These are phyloP conservation scores for Xylaria sp. DNA, from an alignment of 2,329 filamentous ascomycete species.

Conservation along the genomic window DNA sequence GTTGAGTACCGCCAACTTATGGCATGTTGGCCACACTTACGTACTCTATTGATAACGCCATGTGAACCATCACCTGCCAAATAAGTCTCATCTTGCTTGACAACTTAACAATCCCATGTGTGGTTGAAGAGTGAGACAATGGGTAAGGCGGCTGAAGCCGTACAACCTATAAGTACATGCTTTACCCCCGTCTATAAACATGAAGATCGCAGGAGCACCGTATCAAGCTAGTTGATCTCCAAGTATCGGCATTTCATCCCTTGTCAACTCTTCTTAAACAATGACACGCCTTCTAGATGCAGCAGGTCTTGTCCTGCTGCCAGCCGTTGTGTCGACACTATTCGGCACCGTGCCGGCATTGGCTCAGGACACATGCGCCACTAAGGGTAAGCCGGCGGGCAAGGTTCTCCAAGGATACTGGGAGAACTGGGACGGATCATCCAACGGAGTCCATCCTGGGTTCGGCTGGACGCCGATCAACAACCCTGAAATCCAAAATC, in stretches of 20 bases:
- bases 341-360: constrained; percentile 19
- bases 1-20: constrained; percentile 9
- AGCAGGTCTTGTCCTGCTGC: constrained; percentile 19
- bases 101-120: neutral
- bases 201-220: neutral
- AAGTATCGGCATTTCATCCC: neutral
- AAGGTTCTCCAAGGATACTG: constrained; percentile 53
- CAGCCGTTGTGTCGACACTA: constrained; percentile 20
- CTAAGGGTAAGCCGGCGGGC: constrained; percentile 50
- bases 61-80: constrained; percentile 27
- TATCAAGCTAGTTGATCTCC: neutral
- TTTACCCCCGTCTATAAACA: neutral
- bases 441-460: constrained; percentile 50
- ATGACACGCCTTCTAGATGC: constrained; percentile 30
- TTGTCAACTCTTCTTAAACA: neutral
- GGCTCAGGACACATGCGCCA: constrained; percentile 45
- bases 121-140: neutral
- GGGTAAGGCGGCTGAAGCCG: neutral
- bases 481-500: constrained; percentile 45
- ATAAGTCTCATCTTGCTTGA: constrained; percentile 9
- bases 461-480: constrained; percentile 52
- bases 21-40: constrained; percentile 19
- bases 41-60: neutral
- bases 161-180: constrained; percentile 21
- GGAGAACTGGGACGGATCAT: constrained; percentile 53